Conservation (phyloP, 225 moss, liverwort and hornwort species). For the Physcomitrium patens region DNA sequence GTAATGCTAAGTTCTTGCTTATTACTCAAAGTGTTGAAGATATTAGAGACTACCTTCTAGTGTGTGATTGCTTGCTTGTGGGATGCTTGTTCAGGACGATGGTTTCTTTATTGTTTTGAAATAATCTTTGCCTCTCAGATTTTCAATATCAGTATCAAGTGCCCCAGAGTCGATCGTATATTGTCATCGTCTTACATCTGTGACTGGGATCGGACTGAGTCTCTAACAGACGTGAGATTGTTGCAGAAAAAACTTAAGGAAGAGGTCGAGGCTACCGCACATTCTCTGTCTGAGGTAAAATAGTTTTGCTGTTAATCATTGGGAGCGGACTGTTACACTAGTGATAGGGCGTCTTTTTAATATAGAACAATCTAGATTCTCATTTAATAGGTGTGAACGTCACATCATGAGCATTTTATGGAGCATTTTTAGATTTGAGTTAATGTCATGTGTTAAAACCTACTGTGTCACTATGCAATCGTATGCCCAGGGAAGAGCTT, state of each 20-base stretch:
- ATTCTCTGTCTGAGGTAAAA: conserved; percentile 48
- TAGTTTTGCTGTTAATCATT: conserved; percentile 10
- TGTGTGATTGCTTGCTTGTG: conserved; percentile 12
- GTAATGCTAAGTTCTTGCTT: conserved; percentile 11
- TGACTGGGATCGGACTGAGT: conserved; percentile 5
- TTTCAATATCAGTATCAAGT: neutral
- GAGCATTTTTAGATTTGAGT: conserved; percentile 23
- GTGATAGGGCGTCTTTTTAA: conserved; percentile 7
- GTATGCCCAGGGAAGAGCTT: neutral
- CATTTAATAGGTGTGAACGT: conserved; percentile 15
- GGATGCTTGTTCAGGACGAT: conserved; percentile 14
- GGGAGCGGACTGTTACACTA: neutral
- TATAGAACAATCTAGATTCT: conserved; percentile 1
- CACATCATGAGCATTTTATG: neutral
- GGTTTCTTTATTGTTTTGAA: neutral
- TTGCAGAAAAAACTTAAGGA: conserved; percentile 49
- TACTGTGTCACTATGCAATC: neutral
- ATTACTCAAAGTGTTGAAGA: conserved; percentile 4
- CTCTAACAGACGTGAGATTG: conserved; percentile 23
- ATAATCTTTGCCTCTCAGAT: conserved; percentile 1
- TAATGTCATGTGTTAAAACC: neutral
- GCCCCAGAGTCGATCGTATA: conserved; percentile 8
- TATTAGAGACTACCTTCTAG: neutral
- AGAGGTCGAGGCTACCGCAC: conserved; percentile 32
- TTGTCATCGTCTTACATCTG: neutral